Percentiles rank a stretch among this genome's conserved stretches.
Evolutionary conservation across 2,329 filamentous ascomycete genomes (phyloP).

Genomic region (Anisogramma anomala): DNA sequence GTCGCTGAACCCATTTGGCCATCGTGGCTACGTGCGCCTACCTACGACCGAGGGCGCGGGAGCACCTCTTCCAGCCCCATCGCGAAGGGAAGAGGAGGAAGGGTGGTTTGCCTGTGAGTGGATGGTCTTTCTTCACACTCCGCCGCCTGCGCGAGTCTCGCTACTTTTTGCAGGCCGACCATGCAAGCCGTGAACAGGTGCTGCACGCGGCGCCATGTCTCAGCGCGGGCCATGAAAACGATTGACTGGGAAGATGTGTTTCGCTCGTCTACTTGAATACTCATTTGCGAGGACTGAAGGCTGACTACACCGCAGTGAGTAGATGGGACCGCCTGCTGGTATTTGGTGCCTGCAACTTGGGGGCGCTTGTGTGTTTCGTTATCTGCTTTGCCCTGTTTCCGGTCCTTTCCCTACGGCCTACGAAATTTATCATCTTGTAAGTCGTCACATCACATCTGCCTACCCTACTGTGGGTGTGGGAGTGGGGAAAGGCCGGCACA

Average conservation of each 20-base stretch:
- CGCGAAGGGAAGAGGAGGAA: constrained; percentile 84
- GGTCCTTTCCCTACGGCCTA: constrained; percentile 64
- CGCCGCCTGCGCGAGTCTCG: constrained; percentile 21
- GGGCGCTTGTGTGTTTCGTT: constrained; percentile 82
- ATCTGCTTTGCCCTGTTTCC: constrained; percentile 87
- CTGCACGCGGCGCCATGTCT: constrained; percentile 28
- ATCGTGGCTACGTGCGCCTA: constrained; percentile 78
- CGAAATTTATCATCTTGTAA: constrained; percentile 96
- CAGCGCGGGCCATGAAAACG: constrained; percentile 27
- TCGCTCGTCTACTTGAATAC: not conserved
- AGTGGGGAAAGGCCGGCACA: constrained; percentile 4
- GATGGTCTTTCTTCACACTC: constrained; percentile 15
- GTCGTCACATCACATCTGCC: constrained; percentile 34
- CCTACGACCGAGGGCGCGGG: constrained; percentile 74
- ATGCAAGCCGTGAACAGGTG: no score
- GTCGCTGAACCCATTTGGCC: constrained; percentile 77
- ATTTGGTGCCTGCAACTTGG: constrained; percentile 83
- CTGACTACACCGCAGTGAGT: constrained; percentile 56
- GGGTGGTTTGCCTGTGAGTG: constrained; percentile 89
- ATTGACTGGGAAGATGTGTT: constrained; percentile 15
- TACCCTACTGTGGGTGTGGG: constrained; percentile 8
- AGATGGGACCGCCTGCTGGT: constrained; percentile 92
- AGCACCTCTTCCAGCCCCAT: constrained; percentile 75
- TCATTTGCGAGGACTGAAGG: constrained; percentile 12
- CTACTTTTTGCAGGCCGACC: constrained; percentile 30